Evolutionary conservation across 805 yeast species (phyloP), one percentile per base, ranked within the genome.

Genomic region (Danielozyma ontarioensis): DNA sequence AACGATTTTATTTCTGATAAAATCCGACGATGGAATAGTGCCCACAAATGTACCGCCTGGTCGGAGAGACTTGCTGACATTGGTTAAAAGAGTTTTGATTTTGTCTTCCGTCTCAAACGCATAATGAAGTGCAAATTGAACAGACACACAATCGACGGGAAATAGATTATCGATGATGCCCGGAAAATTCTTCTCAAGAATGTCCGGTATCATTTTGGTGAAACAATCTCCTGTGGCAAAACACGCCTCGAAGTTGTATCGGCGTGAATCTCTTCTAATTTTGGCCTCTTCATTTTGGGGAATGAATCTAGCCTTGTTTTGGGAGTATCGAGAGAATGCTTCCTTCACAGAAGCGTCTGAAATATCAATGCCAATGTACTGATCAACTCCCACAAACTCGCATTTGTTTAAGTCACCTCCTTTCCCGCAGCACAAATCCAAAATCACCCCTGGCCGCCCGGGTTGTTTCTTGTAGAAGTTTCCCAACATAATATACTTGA

Each of bases 371-470:
- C 98, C 98, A 34, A 89, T 78, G 44, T 83, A 85, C 30, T 88
- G 89, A 15, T 76, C 71, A 2, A 86, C 74, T 14, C 74, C 65
- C 1, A 86, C 82, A 45, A 76, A 76, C 32, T 80, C 83, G 79
- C 95, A 90, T 55, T 93, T 93, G 46, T 83, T 77, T 49, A 93
- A 63, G 62, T 93, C 99, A 17, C 99, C 99, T 33, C 99, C 99
- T 56, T 93, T 94, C 11, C 99, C 99, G 59, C 97, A 89, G 12
- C 96, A 96, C 35, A 90, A 59, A 51, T 93, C 99, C 13, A 93
- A 62, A 1, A 83, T 73, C 71, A 40, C 75, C 62, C 29, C 51
- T 3, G 64, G 61, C 3, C 33, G 36, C 1, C 45, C 52, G 5
- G 49, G 40, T 12, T 48, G 43, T 13, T 51, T 45, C 23, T 63